phyloP scores from a whole-genome alignment of 345 rosid species.

The Rhodamnia rubescens region DNA sequence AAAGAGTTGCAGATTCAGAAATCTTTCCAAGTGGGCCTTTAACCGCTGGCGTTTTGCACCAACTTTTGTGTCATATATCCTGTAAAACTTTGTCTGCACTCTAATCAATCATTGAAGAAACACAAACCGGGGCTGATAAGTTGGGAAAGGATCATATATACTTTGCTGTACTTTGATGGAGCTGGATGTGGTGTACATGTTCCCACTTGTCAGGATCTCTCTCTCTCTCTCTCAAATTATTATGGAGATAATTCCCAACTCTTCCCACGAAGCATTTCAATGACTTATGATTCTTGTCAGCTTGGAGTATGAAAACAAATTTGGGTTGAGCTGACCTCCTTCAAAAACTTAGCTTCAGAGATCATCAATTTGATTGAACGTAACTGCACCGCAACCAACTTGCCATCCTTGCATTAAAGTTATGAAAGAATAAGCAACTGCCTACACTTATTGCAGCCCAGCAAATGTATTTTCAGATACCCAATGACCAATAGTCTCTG shows the following conservation, averaged over 20 bases:
- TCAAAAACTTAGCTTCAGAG: not conserved
- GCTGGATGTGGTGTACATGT: slow-evolving; percentile 2
- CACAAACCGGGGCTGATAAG: slow-evolving; percentile 6
- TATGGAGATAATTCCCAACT: slow-evolving; percentile 3
- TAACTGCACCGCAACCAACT: slow-evolving; percentile 5
- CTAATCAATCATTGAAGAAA: slow-evolving; percentile 11
- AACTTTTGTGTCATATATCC: slow-evolving; percentile 6
- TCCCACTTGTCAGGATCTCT: slow-evolving; percentile 7
- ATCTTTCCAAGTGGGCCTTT: not conserved
- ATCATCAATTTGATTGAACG: slow-evolving; percentile 7
- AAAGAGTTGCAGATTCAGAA: not conserved
- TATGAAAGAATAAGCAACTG: slow-evolving; percentile 4
- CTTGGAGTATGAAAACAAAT: not conserved
- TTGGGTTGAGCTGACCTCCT: not conserved
- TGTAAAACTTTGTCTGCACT: slow-evolving; percentile 24
- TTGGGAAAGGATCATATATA: not conserved
- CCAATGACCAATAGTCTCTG: not conserved
- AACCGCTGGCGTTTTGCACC: slow-evolving; percentile 15
- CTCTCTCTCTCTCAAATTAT: slow-evolving; percentile 3
- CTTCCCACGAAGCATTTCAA: not conserved
- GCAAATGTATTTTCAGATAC: not conserved
- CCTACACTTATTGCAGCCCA: not conserved
- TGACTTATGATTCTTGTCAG: not conserved
- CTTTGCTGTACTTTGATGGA: slow-evolving; percentile 2
- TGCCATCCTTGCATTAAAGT: slow-evolving; percentile 17